These are phyloP conservation scores for Amphibolis antarctica DNA, from an alignment of 106 monocot genomes.

Conservation along the genomic window DNA sequence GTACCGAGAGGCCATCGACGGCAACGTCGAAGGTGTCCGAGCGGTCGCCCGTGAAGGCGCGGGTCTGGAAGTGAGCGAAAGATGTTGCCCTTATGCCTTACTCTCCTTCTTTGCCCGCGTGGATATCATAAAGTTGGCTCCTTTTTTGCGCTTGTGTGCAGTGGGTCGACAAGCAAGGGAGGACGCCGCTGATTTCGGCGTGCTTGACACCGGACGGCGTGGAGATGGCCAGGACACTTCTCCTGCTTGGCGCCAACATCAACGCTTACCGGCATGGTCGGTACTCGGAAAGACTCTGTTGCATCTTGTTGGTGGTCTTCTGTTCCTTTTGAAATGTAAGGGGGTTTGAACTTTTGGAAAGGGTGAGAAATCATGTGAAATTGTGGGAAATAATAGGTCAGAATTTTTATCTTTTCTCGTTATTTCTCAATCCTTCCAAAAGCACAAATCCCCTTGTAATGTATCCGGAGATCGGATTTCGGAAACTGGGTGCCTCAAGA, in stretches of 20 bases:
- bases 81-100: not conserved
- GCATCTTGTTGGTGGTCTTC: not conserved
- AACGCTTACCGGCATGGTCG: constrained; percentile 64
- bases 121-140: not conserved
- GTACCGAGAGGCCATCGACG: constrained; percentile 47
- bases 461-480: no score
- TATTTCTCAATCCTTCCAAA: no score
- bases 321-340: no score
- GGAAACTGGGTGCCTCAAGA: no score
- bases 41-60: constrained; percentile 51
- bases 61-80: constrained; percentile 44
- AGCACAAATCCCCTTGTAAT: no score
- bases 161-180: constrained; percentile 77
- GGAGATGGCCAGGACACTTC: constrained; percentile 33
- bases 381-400: no score
- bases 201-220: constrained; percentile 53
- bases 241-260: constrained; percentile 80
- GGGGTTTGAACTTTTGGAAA: no score
- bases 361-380: no score
- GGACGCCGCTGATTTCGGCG: constrained; percentile 64
- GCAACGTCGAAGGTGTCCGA: constrained; percentile 53
- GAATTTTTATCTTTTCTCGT: no score
- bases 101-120: not conserved
- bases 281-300: not conserved
- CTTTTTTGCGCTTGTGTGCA: constrained; percentile 2